phyloP scores from a whole-genome alignment of 441 rosid species.

The Adansonia gregorii region DNA sequence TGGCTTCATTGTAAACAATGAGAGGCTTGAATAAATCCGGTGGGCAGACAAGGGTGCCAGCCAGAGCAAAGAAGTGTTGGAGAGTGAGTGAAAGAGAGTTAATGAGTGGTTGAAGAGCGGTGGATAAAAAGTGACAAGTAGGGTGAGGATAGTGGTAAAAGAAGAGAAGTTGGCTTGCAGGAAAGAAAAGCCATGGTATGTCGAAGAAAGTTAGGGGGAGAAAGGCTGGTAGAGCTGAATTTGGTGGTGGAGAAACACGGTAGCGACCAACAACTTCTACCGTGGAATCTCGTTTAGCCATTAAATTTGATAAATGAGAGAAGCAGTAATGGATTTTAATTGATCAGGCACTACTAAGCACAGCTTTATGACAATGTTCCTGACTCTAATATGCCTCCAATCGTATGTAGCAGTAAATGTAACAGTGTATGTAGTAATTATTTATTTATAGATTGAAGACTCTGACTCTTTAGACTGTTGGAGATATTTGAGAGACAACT shows the following conservation, averaged over 20 bases:
- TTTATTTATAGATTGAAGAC: too few species aligned
- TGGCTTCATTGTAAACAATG: slow-evolving; percentile 19
- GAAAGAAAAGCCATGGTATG: slow-evolving; percentile 52
- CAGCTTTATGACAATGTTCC: too few species aligned
- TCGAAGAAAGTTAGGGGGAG: slow-evolving; percentile 60
- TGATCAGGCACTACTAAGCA: too few species aligned
- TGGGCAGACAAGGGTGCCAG: slow-evolving; percentile 32
- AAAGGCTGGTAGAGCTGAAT: background rate
- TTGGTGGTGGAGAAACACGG: background rate
- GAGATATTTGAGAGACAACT: too few species aligned
- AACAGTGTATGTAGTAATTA: too few species aligned
- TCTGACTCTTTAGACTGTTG: too few species aligned
- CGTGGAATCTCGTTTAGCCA: background rate
- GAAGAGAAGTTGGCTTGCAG: slow-evolving; percentile 45
- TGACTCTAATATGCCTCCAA: too few species aligned
- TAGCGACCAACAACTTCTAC: background rate
- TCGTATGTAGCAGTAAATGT: too few species aligned
- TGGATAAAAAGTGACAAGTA: slow-evolving; percentile 33
- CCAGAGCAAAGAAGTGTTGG: slow-evolving; percentile 49
- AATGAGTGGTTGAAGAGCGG: slow-evolving; percentile 43
- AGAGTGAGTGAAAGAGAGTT: slow-evolving; percentile 61
- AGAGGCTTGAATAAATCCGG: slow-evolving; percentile 28
- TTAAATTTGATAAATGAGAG: background rate
- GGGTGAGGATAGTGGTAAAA: slow-evolving; percentile 42
- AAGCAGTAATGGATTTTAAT: background rate